Conservation (phyloP, 1,284 basidiomycete species). For the Dichomitus squalens region DNA sequence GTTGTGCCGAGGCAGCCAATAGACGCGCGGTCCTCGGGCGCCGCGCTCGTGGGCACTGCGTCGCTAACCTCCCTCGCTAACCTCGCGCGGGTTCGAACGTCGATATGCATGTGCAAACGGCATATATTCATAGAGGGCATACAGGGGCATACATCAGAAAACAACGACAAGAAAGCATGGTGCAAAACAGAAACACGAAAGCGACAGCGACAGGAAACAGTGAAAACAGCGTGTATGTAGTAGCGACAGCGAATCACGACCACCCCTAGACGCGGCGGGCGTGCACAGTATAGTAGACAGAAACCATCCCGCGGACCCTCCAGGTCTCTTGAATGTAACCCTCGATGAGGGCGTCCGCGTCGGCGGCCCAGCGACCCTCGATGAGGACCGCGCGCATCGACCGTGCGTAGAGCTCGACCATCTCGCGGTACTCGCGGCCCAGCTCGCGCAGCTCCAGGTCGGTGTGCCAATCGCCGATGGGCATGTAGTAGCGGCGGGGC, state of each 20-base stretch:
- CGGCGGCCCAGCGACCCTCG: constrained; percentile 36
- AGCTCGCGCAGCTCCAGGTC: constrained; percentile 35
- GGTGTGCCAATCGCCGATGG: constrained; percentile 51
- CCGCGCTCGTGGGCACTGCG: too few species aligned
- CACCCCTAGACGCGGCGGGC: constrained; percentile 19
- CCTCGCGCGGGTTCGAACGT: background rate
- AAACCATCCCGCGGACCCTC: constrained; percentile 43
- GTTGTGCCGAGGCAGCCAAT: constrained; percentile 17
- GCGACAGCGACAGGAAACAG: background rate
- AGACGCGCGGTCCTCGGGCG: constrained; percentile 2
- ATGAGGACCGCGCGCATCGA: constrained; percentile 45
- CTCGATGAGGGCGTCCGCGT: constrained; percentile 40
- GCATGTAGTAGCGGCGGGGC: constrained; percentile 39
- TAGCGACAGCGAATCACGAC: background rate
- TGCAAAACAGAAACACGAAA: background rate
- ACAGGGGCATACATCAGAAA: constrained; percentile 6
- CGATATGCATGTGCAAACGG: background rate
- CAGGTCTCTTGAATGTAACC: constrained; percentile 45
- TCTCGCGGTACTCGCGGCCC: constrained; percentile 39
- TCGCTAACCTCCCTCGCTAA: too few species aligned
- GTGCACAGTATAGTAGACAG: constrained; percentile 43
- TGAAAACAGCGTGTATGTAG: too few species aligned
- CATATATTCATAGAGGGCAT: constrained; percentile 7
- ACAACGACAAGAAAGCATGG: background rate
- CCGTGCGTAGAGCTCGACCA: constrained; percentile 38